Percentiles rank a stretch among this genome's conserved stretches.
phyloP scores from a whole-genome alignment of 1,139 yeast species.

The Meyerozyma elateridarum region DNA sequence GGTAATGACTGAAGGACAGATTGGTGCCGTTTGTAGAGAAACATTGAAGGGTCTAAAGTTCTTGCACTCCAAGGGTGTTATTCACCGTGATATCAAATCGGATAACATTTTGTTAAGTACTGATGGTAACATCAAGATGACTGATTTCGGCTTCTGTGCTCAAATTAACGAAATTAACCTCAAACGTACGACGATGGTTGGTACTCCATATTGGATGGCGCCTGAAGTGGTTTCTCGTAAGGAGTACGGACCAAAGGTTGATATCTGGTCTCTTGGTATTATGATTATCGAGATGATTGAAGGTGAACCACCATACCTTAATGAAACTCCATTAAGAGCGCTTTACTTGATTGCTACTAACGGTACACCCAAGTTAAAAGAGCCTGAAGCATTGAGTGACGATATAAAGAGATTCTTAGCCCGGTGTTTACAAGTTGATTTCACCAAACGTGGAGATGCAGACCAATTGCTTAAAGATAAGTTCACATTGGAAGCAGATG shows the following conservation, averaged over 20 bases:
- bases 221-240: constrained; percentile 94
- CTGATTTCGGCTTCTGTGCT: constrained; percentile 92
- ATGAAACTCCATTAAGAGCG: constrained; percentile 91
- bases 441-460: constrained; percentile 80
- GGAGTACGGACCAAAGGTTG: constrained; percentile 96
- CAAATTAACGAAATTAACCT: constrained; percentile 82
- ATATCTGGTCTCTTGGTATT: constrained; percentile 95
- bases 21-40: constrained; percentile 93
- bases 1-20: constrained; percentile 96
- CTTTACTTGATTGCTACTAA: constrained; percentile 89
- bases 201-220: constrained; percentile 99
- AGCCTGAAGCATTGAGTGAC: constrained; percentile 73
- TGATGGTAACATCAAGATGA: constrained; percentile 85
- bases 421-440: constrained; percentile 80
- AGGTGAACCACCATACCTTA: constrained; percentile 96
- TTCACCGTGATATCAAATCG: constrained; percentile 93
- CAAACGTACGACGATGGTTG: constrained; percentile 96
- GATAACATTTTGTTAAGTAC: constrained; percentile 82
- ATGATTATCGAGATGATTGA: constrained; percentile 99
- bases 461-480: constrained; percentile 66
- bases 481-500: constrained; percentile 71
- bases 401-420: constrained; percentile 66
- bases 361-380: constrained; percentile 91
- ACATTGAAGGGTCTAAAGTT: constrained; percentile 82
- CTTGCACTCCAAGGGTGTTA: constrained; percentile 88